Base-by-base conservation (phyloP, 2,329 filamentous ascomycete species). In the Venturia pyrina region DNA sequence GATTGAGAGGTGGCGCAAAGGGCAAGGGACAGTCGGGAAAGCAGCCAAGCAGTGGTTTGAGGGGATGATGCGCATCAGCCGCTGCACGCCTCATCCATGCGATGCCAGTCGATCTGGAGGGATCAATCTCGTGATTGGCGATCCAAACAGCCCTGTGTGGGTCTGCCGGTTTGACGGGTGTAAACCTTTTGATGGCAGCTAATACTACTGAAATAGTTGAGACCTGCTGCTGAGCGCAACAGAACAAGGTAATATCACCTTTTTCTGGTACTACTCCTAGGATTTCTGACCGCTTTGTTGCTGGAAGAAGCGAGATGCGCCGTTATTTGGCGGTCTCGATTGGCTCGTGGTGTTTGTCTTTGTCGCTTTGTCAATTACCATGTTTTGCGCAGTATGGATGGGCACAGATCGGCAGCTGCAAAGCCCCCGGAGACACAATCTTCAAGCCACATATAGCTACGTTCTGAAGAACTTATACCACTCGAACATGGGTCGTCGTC, bases 1-100 rank as follows among this genome's bases (percentile, higher is more conserved):
- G 73, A 68, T 64, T 70, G 68, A 74, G 73, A 66, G 71, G 72
- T 57, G 69, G 62, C 66, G 65, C 64, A 50, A 77, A 76, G 70
- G 75, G 75, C 70, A 77, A 77, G 73, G 75, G 74, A 68, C 68
- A 69, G 46, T 69, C 71, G 69, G 76, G 75, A 69, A 71, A 74
- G 63, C 67, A 75, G 69, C 69, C 73, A 70, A 74, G 75, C 63
- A 68, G 68, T 71, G 72, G 63, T 72, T 70, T 70, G 76, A 76
- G 75, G 44, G 48, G 48, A 65, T 65, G 63, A 65, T 5, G 37
- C 43, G 40, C 60, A 62, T 62, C 34, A 62, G n/a, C 60, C 60
- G 40, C 60, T 46, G 60, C 60, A 44, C 60, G 43, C 37, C 60
- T 44, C 40, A 43, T 19, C 40, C 40, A 28, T 43, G 60, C 60